These are phyloP conservation scores for Cyclotella sp. DNA, from an alignment of 108 stramenopile genomes.

Conservation along the genomic window DNA sequence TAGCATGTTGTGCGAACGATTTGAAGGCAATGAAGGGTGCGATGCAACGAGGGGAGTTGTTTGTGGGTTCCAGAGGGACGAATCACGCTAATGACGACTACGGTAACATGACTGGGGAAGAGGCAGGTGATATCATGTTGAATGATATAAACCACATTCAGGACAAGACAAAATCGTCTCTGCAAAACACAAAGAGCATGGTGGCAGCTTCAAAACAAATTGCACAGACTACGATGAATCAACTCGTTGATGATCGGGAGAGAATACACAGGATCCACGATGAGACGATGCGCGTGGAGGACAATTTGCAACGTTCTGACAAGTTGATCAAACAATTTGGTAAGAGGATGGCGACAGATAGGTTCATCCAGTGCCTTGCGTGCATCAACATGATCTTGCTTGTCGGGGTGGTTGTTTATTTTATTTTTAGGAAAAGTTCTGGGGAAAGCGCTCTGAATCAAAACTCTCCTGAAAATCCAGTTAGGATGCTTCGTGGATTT, in stretches of 20 bases:
- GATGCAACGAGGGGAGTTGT: slow-evolving; percentile 63
- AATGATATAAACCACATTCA: slow-evolving; percentile 69
- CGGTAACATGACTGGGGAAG: slow-evolving; percentile 58
- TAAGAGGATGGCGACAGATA: slow-evolving; percentile 94
- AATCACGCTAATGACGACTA: slow-evolving; percentile 19
- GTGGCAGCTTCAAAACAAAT: slow-evolving; percentile 85
- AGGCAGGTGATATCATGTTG: slow-evolving; percentile 78
- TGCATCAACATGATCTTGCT: slow-evolving; percentile 83
- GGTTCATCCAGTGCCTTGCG: slow-evolving; percentile 94
- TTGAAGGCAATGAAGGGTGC: slow-evolving; percentile 69
- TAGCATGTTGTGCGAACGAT: slow-evolving; percentile 67
- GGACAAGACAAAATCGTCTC: slow-evolving; percentile 83
- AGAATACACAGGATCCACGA: slow-evolving; percentile 86
- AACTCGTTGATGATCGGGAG: slow-evolving; percentile 87
- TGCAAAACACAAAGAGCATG: slow-evolving; percentile 72
- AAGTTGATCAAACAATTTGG: slow-evolving; percentile 90
- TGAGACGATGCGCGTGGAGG: slow-evolving; percentile 89
- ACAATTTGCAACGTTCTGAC: slow-evolving; percentile 86
- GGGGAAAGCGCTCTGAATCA: slow-evolving; percentile 14
- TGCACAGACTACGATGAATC: slow-evolving; percentile 79
- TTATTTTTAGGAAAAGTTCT: slow-evolving; percentile 64
- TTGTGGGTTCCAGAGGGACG: slow-evolving; percentile 52
- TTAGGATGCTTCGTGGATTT: slow-evolving; percentile 35
- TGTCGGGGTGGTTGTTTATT: slow-evolving; percentile 86
- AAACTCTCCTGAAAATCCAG: slow-evolving; percentile 50